Base-by-base conservation (phyloP, 352 stramenopile species). In the Globisporangium heterothallicum region DNA sequence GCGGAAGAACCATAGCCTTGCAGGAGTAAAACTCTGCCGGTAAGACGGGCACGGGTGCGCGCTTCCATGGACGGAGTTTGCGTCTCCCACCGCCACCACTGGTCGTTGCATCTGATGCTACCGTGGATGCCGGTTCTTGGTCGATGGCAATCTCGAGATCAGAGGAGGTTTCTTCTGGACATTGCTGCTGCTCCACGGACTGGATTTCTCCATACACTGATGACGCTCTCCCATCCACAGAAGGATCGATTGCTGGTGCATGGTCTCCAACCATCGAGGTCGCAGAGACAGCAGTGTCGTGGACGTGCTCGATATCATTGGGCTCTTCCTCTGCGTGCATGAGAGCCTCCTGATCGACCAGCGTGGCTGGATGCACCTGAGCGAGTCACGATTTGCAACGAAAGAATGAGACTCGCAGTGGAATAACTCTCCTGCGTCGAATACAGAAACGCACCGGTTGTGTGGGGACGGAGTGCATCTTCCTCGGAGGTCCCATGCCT, bases 11-110 rank as follows among this genome's bases (percentile, higher is more conserved):
- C 24, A 29, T 3, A 29, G 65, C 74, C 57, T 88, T 79, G 29
- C 71, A 63, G 13, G 71, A 59, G 52, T 84, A 85, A 40, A 59
- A 67, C 30, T 86, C 65, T 1, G 53, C 40, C 16, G 77, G 73
- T 9, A 79, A 58, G 21, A 88, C 59, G 7, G 80, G 80, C 26
- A 91, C 74, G 1, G 69, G 74, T 9, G 74, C 62, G 30, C 63
- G 72, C 47, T 85, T 86, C 77, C 80, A 88, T 4, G 60, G 47
- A 21, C 74, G 68, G 0, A 73, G 34, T 29, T 72, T 85, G 22
- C 58, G 56, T 35, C 45, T 47, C 22, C 44, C 45, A 43, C 48
- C 22, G 49, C 56, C n/a, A n/a, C n/a, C n/a, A n/a, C n/a, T n/a
- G n/a, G n/a, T 56, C 25, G 21, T 30, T 43, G 12, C 30, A 24